These are phyloP conservation scores for Candida dajiaensis DNA, from an alignment of 805 yeast genomes.

Conservation along the genomic window DNA sequence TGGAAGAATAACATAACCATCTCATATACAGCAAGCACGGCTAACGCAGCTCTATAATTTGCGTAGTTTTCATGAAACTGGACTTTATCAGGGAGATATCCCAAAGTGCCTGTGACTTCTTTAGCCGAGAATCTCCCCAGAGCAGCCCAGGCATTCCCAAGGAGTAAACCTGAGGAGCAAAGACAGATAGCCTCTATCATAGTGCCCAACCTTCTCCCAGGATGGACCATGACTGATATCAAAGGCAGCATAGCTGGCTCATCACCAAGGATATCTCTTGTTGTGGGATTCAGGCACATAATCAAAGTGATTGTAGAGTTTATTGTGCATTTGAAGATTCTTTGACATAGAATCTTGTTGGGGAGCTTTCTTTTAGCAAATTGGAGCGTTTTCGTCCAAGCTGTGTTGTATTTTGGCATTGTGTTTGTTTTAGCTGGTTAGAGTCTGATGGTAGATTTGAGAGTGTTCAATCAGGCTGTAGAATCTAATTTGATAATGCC, in stretches of 20 bases:
- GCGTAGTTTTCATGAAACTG: constrained; percentile 26
- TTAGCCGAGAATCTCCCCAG: constrained; percentile 38
- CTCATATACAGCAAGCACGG: constrained; percentile 39
- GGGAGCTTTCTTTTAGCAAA: constrained; percentile 7
- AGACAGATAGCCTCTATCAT: constrained; percentile 38
- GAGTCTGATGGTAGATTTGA: neutral
- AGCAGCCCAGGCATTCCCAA: constrained; percentile 37
- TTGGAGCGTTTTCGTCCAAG: neutral
- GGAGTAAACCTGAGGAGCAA: constrained; percentile 34
- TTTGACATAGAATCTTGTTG: constrained; percentile 27
- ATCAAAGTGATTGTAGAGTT: constrained; percentile 37
- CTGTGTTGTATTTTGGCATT: neutral
- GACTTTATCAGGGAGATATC: constrained; percentile 26
- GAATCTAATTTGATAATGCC: neutral
- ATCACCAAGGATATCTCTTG: constrained; percentile 30
- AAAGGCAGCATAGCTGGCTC: constrained; percentile 40
- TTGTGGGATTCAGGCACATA: constrained; percentile 33
- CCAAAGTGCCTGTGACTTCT: constrained; percentile 27
- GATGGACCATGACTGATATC: constrained; percentile 42
- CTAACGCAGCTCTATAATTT: constrained; percentile 34
- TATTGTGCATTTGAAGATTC: constrained; percentile 33
- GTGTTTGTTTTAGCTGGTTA: no score
- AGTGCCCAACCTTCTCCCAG: constrained; percentile 43
- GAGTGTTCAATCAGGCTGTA: neutral
- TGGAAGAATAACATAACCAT: constrained; percentile 40